These are phyloP conservation scores for Striga hermonthica DNA, from an alignment of 305 asterid species.

Conservation along the genomic window DNA sequence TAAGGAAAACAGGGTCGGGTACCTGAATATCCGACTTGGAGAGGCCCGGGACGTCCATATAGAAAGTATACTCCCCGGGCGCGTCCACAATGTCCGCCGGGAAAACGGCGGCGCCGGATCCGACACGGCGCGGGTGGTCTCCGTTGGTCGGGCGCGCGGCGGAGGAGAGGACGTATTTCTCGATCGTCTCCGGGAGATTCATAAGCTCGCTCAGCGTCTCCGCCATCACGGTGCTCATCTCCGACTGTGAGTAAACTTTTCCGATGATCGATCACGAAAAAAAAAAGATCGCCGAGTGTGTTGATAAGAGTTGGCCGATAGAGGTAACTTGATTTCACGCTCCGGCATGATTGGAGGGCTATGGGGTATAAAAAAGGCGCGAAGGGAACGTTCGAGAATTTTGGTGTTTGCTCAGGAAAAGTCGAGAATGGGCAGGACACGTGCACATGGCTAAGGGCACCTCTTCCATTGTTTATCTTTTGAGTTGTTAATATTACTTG, in stretches of 20 bases:
- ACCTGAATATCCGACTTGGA: constrained; percentile 86
- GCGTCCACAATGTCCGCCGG: constrained; percentile 74
- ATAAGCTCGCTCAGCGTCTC: constrained; percentile 62
- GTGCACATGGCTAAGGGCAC: too few species aligned
- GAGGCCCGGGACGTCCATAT: constrained; percentile 76
- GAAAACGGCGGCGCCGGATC: constrained; percentile 29
- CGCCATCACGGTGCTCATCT: constrained; percentile 47
- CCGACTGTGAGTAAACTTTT: too few species aligned
- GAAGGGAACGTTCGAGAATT: constrained; percentile 36
- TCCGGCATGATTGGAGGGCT: too few species aligned
- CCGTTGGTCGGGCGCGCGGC: constrained; percentile 32
- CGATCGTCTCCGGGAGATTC: constrained; percentile 55
- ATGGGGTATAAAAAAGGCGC: constrained; percentile 24
- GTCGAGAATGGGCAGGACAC: constrained; percentile 34
- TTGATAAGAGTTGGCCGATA: too few species aligned
- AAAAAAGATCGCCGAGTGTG: too few species aligned
- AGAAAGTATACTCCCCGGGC: constrained; percentile 52
- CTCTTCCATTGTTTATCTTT: too few species aligned
- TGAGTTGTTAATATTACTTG: too few species aligned
- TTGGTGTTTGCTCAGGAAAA: constrained; percentile 30
- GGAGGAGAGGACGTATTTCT: constrained; percentile 40
- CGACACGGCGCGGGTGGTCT: constrained; percentile 14
- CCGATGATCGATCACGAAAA: too few species aligned
- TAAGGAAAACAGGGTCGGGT: not conserved
- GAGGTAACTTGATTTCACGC: too few species aligned